Percentiles rank a stretch among this genome's conserved stretches.
phyloP scores from a whole-genome alignment of 306 rosid genomes.

The Pterocarpus macrocarpus region DNA sequence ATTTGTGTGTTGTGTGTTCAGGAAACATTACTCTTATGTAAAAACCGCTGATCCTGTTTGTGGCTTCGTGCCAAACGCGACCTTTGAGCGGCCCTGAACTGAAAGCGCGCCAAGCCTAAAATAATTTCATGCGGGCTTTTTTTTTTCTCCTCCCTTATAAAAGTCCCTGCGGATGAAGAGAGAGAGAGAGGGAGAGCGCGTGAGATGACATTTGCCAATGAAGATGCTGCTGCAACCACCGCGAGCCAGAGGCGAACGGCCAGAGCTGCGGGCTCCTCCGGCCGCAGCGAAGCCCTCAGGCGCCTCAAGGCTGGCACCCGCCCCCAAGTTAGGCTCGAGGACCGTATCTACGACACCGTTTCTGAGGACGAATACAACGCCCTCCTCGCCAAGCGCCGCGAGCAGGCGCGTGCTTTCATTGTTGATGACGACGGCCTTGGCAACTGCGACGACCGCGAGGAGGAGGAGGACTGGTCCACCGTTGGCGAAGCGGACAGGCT shows the following conservation, averaged over 20 bases:
- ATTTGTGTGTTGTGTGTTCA: too few relatives aligned
- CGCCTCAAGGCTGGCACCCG: slow-evolving; percentile 72
- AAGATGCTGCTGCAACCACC: slow-evolving; percentile 46
- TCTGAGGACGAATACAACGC: slow-evolving; percentile 87
- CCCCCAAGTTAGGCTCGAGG: slow-evolving; percentile 77
- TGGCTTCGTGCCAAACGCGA: neutral
- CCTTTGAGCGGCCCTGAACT: neutral
- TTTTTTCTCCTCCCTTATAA: neutral
- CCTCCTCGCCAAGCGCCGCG: slow-evolving; percentile 84
- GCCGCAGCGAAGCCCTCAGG: slow-evolving; percentile 72
- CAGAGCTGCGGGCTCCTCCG: slow-evolving; percentile 64
- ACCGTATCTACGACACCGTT: slow-evolving; percentile 77
- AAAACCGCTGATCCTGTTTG: too few relatives aligned
- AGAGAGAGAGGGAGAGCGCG: neutral
- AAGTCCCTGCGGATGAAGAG: neutral
- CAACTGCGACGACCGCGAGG: slow-evolving; percentile 88
- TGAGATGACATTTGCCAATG: slow-evolving; percentile 60
- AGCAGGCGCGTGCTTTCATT: slow-evolving; percentile 71
- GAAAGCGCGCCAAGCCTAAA: slow-evolving; percentile 48
- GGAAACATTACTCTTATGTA: too few relatives aligned
- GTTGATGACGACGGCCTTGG: slow-evolving; percentile 91
- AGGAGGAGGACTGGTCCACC: slow-evolving; percentile 91
- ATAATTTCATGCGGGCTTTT: slow-evolving; percentile 51
- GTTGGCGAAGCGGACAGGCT: slow-evolving; percentile 73
- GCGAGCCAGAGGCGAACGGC: slow-evolving; percentile 60